phyloP scores from a whole-genome alignment of 352 stramenopile species.

The Thalassiosira mediterranea region DNA sequence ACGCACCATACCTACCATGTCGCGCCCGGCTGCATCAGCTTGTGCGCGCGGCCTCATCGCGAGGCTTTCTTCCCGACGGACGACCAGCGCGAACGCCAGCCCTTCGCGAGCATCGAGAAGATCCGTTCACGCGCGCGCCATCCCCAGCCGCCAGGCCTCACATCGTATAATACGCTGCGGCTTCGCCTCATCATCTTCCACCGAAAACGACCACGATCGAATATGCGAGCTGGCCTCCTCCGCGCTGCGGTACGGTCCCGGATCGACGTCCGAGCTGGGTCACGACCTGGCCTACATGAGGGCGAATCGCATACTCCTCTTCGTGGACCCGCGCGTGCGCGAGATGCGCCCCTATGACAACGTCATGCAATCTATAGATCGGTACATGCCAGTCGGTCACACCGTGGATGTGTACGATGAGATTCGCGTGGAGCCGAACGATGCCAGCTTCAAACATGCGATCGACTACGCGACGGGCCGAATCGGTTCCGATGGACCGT shows the following conservation, averaged over 20 bases:
- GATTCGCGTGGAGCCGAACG: conserved; percentile 70
- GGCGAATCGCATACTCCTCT: conserved; percentile 57
- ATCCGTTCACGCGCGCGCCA: background rate
- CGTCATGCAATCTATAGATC: conserved; percentile 59
- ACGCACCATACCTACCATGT: background rate
- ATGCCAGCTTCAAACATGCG: conserved; percentile 67
- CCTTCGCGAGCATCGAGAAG: background rate
- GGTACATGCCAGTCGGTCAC: conserved; percentile 26
- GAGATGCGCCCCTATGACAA: conserved; percentile 46
- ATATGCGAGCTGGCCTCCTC: conserved; percentile 70
- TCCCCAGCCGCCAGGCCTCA: background rate
- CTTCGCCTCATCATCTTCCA: background rate
- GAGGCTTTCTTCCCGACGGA: too few relatives aligned
- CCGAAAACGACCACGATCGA: conserved; percentile 15
- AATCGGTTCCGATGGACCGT: conserved; percentile 21
- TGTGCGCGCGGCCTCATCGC: background rate
- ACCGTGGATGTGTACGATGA: conserved; percentile 54
- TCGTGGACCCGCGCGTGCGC: conserved; percentile 60
- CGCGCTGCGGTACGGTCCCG: conserved; percentile 62
- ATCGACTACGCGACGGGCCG: conserved; percentile 50
- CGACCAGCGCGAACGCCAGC: too few relatives aligned
- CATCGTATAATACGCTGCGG: background rate
- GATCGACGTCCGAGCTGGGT: conserved; percentile 62
- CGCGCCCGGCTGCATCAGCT: too few relatives aligned
- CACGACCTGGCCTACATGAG: conserved; percentile 60